Base-by-base conservation (phyloP, 805 yeast species). In the Yamadazyma akitaensis region DNA sequence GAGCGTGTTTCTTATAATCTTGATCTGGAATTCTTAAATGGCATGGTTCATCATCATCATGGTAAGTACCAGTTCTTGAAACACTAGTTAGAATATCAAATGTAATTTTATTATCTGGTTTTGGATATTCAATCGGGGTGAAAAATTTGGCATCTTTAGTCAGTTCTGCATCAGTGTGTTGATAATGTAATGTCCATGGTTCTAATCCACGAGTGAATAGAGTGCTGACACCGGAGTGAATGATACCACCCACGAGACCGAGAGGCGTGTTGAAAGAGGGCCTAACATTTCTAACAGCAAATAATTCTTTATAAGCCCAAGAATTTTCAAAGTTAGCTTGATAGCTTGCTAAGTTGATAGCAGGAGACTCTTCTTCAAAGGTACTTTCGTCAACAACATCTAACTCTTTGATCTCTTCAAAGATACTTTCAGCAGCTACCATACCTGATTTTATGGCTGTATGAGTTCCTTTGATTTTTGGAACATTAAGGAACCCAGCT, bases 401-500 rank as follows among this genome's bases (percentile, higher is more conserved):
- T 42, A 85, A 67, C 8, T 70, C 76, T 40, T 60, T 61, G 37
- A 71, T 50, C 19, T 48, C 51, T 3, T 74, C 71, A 58, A 73
- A 89, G 36, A 90, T 85, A 18, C 77, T 63, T 59, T 94, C 97
- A 2, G 98, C 99, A 2, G 99, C 99, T 25, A 94, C 66, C 77
- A 94, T 84, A 28, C 98, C 99, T 9, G 94, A 77, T 66, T 94
- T 94, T 82, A 94, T 88, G 1, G 99, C 98, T 1, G 97, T 92
- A 64, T 94, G 99, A 0, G 97, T 84, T 13, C 99, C 99, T 69
- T 94, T 94, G 60, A 94, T 88, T 65, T 92, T 94, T 44, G 99
- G 97, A 37, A 94, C 98, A 62, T 94, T 94, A 81, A 94, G 79
- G 65, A 94, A 92, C 1, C 99, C 99, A 3, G 99, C 99, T 47